Evolutionary conservation across 352 stramenopile species (phyloP), one percentile per base, ranked within the genome.

Genomic region (Phytophthora sojae): DNA sequence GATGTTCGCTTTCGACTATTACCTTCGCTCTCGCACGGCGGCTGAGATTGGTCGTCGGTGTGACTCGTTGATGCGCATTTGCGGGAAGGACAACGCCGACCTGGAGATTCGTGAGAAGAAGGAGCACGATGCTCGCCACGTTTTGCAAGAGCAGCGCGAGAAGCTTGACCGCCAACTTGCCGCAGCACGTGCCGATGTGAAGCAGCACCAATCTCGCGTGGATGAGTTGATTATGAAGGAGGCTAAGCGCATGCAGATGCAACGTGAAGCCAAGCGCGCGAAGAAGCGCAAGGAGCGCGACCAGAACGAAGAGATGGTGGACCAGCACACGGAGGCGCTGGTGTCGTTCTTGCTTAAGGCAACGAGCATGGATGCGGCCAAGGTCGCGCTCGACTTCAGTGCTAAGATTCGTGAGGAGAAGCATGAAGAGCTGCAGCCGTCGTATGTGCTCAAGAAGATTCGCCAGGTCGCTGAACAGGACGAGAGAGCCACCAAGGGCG

Each of bases 1-100:
- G 55, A 83, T 89, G 78, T 99, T 99, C 72, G 88, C 97, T 15
- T 99, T 99, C 54, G 97, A 99, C 69, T 99, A 98, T 87, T 99
- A 99, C 76, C 97, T 99, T 76, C 98, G 98, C 42, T 99, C 94
- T 11, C 89, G 98, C 47, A 99, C 92, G 14, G 91, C 96, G 1
- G 88, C 89, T 6, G 97, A 99, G 73, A 97, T 99, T 39, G 96
- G 98, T 30, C 96, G 97, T 50, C 94, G 97, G 12, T 98, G 96
- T 57, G 97, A 99, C 64, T 76, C 93, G 0, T 75, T 99, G 17
- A 98, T 99, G 76, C 91, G 92, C 12, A 95, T 99, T 71, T 96
- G 98, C 17, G 95, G 98, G 73, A 97, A 96, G 71, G 95, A 98
- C 59, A 97, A 98, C 51, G 88, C 93, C 0, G 92, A 96, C 32